phyloP scores from a whole-genome alignment of 176 grass and related monocot genomes.

The Rhynchospora tenuis region DNA sequence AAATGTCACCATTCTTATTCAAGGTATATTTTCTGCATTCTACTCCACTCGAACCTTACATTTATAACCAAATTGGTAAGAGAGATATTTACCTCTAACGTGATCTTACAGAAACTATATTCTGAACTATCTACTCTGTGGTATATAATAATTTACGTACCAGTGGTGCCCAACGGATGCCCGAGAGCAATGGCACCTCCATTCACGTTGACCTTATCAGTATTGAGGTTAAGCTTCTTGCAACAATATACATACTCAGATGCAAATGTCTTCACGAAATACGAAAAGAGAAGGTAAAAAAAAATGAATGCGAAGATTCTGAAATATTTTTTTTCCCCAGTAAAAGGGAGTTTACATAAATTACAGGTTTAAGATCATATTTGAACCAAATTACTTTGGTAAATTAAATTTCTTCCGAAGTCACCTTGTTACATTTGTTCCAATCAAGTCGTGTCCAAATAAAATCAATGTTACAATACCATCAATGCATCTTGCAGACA shows the following conservation, averaged over 20 bases:
- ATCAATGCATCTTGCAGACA: too few species aligned
- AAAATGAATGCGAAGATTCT: not conserved
- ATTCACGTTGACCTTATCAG: constrained; percentile 80
- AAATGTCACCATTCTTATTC: too few species aligned
- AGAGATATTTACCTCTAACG: too few species aligned
- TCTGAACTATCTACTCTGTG: not conserved
- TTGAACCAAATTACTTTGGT: too few species aligned
- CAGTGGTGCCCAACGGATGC: constrained; percentile 79
- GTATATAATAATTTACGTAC: constrained; percentile 10
- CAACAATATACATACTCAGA: constrained; percentile 78
- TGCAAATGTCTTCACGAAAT: constrained; percentile 53
- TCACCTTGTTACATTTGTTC: too few species aligned
- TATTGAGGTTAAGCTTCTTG: constrained; percentile 68
- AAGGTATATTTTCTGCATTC: too few species aligned
- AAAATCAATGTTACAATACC: too few species aligned
- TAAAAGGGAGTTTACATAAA: not conserved
- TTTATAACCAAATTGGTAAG: too few species aligned
- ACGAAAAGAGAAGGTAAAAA: not conserved
- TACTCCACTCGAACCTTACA: too few species aligned
- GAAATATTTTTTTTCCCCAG: not conserved
- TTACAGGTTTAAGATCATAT: too few species aligned
- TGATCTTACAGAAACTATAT: not conserved
- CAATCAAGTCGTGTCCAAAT: too few species aligned
- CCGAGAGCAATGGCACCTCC: constrained; percentile 81
- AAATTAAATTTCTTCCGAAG: too few species aligned